These are phyloP conservation scores for Talaromyces sp. DNA, from an alignment of 2,329 filamentous ascomycete genomes.

Conservation along the genomic window DNA sequence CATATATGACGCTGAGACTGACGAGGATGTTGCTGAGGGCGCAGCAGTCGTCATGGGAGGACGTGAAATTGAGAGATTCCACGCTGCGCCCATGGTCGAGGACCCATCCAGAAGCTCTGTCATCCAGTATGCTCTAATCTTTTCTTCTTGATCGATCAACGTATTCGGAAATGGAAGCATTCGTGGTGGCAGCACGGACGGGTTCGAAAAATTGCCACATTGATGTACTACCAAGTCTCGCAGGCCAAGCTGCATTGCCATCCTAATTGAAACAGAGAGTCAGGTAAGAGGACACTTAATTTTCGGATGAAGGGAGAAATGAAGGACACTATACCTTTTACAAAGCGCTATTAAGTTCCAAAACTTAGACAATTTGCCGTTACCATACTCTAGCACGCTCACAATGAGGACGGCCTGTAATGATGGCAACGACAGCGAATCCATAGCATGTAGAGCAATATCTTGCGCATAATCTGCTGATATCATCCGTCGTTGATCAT, in stretches of 20 bases:
- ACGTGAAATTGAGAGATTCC: slow-evolving; percentile 15
- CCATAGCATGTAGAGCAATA: slow-evolving; percentile 23
- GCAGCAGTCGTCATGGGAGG: slow-evolving; percentile 3
- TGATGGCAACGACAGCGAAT: slow-evolving; percentile 22
- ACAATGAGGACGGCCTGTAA: slow-evolving; percentile 29
- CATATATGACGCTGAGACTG: not conserved
- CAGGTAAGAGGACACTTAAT: not conserved
- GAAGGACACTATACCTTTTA: slow-evolving; percentile 18
- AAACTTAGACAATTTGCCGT: slow-evolving; percentile 25
- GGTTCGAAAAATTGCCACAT: slow-evolving; percentile 23
- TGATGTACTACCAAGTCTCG: slow-evolving; percentile 25
- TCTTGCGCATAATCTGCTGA: slow-evolving; percentile 22
- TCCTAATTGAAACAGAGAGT: slow-evolving; percentile 13
- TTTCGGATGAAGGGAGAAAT: not conserved
- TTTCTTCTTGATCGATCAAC: slow-evolving; percentile 29
- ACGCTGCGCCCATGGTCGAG: slow-evolving; percentile 27
- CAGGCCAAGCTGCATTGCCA: slow-evolving; percentile 24
- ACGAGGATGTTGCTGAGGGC: not conserved
- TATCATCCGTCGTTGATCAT: slow-evolving; percentile 16
- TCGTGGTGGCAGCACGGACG: slow-evolving; percentile 22
- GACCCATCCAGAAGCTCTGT: slow-evolving; percentile 31
- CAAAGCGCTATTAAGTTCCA: slow-evolving; percentile 31
- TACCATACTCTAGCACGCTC: slow-evolving; percentile 24
- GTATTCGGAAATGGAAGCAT: slow-evolving; percentile 21
- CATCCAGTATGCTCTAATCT: slow-evolving; percentile 34